Evolutionary conservation across 202 grass and related monocot species (phyloP).

Genomic region (Hordeum pubiflorum): DNA sequence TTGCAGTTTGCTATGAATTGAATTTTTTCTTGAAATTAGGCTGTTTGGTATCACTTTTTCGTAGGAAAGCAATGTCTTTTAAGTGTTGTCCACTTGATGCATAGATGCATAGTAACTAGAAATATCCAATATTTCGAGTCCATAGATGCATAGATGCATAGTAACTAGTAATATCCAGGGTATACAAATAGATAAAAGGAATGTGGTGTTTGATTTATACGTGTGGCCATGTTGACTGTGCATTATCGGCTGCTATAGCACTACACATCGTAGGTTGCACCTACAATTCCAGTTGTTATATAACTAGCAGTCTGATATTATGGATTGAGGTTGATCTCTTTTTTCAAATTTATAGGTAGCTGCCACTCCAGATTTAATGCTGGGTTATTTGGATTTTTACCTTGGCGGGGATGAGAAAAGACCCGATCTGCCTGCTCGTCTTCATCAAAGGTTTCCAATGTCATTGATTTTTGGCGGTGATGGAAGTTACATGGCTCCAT

Average conservation of each 20-base stretch:
- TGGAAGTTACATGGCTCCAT: constrained; percentile 95
- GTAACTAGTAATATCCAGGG: background rate
- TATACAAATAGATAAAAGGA: constrained; percentile 3
- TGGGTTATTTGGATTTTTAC: constrained; percentile 96
- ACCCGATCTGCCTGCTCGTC: constrained; percentile 67
- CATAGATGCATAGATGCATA: background rate
- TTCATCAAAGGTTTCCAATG: constrained; percentile 93
- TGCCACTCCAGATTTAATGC: constrained; percentile 86
- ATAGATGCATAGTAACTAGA: background rate
- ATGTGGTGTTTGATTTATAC: background rate
- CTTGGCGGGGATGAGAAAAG: constrained; percentile 95
- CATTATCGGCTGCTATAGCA: constrained; percentile 2
- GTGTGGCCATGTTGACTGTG: background rate
- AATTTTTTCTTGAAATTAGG: background rate
- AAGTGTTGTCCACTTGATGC: constrained; percentile 11
- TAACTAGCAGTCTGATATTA: constrained; percentile 12
- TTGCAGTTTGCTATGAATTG: background rate
- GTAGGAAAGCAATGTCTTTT: background rate
- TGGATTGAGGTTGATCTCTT: constrained; percentile 10
- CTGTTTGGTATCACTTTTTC: background rate
- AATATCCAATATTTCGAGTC: background rate
- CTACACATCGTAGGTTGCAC: background rate
- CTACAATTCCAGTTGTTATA: background rate
- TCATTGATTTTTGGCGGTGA: constrained; percentile 84
- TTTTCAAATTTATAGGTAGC: constrained; percentile 56